phyloP scores from a whole-genome alignment of 345 rosid genomes.

The Nephelium lappaceum region DNA sequence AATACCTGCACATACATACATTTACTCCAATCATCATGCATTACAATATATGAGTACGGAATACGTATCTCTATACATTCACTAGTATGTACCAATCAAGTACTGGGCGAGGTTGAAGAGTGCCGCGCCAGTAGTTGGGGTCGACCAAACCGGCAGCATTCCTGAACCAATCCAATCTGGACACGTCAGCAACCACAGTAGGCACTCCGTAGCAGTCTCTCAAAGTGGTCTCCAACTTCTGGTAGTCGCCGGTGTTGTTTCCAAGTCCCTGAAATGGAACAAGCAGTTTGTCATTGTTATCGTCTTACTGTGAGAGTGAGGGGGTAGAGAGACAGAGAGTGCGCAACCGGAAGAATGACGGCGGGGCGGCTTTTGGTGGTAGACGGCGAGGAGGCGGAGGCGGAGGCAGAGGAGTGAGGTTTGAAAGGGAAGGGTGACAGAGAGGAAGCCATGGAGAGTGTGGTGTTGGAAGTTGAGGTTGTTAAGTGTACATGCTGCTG shows the following conservation, averaged over 20 bases:
- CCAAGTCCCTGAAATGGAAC: conserved; percentile 69
- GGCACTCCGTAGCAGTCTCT: conserved; percentile 61
- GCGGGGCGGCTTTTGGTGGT: conserved; percentile 58
- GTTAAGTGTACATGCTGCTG: background rate
- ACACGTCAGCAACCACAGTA: conserved; percentile 69
- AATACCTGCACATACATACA: conserved; percentile 49
- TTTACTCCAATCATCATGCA: background rate
- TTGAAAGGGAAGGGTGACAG: conserved; percentile 43
- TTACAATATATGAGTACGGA: too few relatives aligned
- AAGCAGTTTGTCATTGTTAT: background rate
- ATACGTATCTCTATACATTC: too few relatives aligned
- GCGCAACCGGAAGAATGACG: conserved; percentile 78
- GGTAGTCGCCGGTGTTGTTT: conserved; percentile 81
- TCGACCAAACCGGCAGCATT: conserved; percentile 91
- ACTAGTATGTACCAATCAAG: conserved; percentile 70
- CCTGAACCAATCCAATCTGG: conserved; percentile 85
- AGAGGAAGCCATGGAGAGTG: conserved; percentile 48
- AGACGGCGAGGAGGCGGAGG: conserved; percentile 31
- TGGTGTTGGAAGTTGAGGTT: background rate
- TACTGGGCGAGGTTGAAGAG: conserved; percentile 86
- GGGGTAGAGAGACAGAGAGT: conserved; percentile 14
- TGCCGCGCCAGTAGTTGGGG: conserved; percentile 89
- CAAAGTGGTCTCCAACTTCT: conserved; percentile 59
- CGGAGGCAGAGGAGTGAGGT: conserved; percentile 26
- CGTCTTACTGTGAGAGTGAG: background rate